Evolutionary conservation across 164 flowering plant species (phyloP).

Genomic region (Tetrastigma voinierianum): DNA sequence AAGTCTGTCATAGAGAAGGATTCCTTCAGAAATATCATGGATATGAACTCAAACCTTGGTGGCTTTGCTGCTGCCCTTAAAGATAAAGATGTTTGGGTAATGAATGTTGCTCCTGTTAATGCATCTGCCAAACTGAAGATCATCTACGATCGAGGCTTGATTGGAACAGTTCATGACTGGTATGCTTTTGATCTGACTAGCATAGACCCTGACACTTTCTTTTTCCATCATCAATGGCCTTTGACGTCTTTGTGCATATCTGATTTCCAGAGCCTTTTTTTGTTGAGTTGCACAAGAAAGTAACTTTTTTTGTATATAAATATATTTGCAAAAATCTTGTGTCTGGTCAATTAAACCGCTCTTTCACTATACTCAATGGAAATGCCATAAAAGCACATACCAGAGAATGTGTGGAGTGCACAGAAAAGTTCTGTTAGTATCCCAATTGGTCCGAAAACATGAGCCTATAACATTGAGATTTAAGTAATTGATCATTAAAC

Average conservation of each 20-base stretch:
- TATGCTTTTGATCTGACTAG: conserved; percentile 23
- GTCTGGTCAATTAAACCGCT: too few species aligned
- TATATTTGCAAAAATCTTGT: too few species aligned
- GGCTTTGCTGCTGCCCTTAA: conserved; percentile 80
- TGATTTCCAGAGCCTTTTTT: too few species aligned
- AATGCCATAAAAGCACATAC: too few species aligned
- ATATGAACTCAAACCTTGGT: conserved; percentile 82
- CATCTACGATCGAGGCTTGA: conserved; percentile 73
- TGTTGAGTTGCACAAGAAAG: too few species aligned
- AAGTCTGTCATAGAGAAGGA: conserved; percentile 43
- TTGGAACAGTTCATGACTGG: conserved; percentile 89
- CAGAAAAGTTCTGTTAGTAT: too few species aligned
- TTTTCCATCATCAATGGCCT: not conserved
- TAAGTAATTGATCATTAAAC: too few species aligned
- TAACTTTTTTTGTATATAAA: too few species aligned
- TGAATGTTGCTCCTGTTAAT: conserved; percentile 71
- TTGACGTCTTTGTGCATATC: not conserved
- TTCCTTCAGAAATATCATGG: conserved; percentile 79
- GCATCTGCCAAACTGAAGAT: conserved; percentile 63
- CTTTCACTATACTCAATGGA: too few species aligned
- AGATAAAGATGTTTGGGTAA: conserved; percentile 83
- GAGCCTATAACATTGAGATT: too few species aligned
- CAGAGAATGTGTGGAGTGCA: too few species aligned
- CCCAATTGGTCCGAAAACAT: too few species aligned
- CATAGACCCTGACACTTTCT: not conserved